These are phyloP conservation scores for Ophiostoma piceae DNA, from an alignment of 2,329 filamentous ascomycete genomes.

Conservation along the genomic window DNA sequence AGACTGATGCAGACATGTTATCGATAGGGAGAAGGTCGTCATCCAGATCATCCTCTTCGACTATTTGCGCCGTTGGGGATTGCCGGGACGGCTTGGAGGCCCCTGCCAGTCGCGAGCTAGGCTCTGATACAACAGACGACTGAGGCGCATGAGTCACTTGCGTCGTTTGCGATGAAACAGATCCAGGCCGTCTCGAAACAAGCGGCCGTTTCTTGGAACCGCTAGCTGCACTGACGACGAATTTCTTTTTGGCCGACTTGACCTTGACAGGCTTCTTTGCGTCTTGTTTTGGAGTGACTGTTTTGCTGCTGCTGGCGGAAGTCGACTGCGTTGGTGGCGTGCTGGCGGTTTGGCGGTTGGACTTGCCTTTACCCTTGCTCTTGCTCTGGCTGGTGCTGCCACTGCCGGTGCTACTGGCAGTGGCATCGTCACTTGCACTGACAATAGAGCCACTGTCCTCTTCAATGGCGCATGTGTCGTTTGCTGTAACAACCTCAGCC, in stretches of 20 bases:
- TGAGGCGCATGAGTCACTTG: slow-evolving; percentile 52
- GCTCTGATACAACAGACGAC: slow-evolving; percentile 38
- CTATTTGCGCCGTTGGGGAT: background rate
- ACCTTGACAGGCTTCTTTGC: background rate
- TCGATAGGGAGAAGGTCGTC: background rate
- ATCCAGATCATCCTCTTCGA: slow-evolving; percentile 19
- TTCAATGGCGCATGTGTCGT: slow-evolving; percentile 31
- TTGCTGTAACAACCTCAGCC: slow-evolving; percentile 27
- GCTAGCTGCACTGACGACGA: slow-evolving; percentile 41
- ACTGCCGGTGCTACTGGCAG: background rate
- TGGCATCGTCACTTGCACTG: background rate
- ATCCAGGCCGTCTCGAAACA: slow-evolving; percentile 41
- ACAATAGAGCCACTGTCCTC: background rate
- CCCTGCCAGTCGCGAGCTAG: slow-evolving; percentile 24
- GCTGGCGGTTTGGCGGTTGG: background rate
- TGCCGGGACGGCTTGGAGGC: background rate
- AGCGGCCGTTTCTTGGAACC: slow-evolving; percentile 43
- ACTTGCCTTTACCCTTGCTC: background rate
- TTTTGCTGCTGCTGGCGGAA: slow-evolving; percentile 18
- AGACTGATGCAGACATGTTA: background rate
- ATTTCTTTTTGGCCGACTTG: slow-evolving; percentile 32
- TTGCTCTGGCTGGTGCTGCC: slow-evolving; percentile 19
- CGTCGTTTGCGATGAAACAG: slow-evolving; percentile 37
- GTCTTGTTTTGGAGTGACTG: slow-evolving; percentile 11
- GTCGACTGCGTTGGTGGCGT: background rate